Evolutionary conservation across 805 yeast genomes (phyloP).

Genomic region (Monosporozyma aquatica): DNA sequence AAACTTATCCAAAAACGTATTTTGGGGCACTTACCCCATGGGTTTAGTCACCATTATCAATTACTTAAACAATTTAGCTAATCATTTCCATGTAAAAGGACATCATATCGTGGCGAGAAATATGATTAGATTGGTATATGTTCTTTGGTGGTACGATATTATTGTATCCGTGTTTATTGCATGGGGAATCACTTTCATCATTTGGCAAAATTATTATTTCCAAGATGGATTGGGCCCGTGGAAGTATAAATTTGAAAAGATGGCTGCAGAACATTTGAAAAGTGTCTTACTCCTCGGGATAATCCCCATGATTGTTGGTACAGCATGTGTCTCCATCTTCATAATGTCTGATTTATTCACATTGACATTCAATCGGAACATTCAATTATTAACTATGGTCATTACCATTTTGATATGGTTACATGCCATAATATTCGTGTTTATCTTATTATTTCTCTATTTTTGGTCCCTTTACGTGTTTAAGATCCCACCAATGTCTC

Average conservation of each 20-base stretch:
- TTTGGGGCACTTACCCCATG: conserved; percentile 77
- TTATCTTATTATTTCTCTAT: conserved; percentile 46
- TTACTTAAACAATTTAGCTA: conserved; percentile 40
- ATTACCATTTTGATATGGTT: conserved; percentile 56
- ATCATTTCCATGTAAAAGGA: conserved; percentile 14
- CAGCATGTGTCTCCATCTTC: conserved; percentile 60
- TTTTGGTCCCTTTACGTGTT: conserved; percentile 49
- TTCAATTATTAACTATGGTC: conserved; percentile 42
- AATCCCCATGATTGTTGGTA: conserved; percentile 70
- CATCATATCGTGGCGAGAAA: conserved; percentile 15
- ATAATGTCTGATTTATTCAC: conserved; percentile 33
- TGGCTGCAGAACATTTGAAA: conserved; percentile 37
- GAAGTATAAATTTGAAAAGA: conserved; percentile 11
- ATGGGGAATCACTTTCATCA: conserved; percentile 49
- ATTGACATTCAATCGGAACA: conserved; percentile 32
- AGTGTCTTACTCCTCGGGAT: conserved; percentile 61
- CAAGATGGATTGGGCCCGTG: conserved; percentile 15
- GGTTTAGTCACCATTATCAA: conserved; percentile 60
- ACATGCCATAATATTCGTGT: conserved; percentile 55
- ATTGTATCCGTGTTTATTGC: conserved; percentile 47
- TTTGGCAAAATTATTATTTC: conserved; percentile 31
- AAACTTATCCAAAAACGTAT: conserved; percentile 44
- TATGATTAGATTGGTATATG: conserved; percentile 45
- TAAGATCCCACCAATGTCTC: conserved; percentile 48
- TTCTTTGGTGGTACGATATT: conserved; percentile 68